Percentiles rank a stretch among this genome's conserved stretches.
Conservation (phyloP, 352 stramenopile genomes). For the Phytophthora tubulina region DNA sequence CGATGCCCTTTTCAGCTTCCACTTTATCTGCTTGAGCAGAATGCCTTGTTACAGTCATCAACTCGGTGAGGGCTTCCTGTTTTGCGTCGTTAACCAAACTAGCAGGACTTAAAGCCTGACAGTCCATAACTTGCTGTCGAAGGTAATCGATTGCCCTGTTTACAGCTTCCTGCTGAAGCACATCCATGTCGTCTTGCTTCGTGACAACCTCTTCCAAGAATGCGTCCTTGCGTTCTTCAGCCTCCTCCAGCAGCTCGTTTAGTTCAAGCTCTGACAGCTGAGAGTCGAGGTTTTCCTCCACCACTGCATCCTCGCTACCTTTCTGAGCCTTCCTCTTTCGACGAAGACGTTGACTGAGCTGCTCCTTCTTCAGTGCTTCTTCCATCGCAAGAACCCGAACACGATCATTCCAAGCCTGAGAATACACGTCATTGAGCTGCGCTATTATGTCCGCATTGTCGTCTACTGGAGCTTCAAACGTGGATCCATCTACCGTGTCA, state of each 20-base stretch:
- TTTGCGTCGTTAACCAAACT: too few species aligned
- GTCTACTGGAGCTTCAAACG: constrained; percentile 2
- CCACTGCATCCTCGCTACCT: neutral
- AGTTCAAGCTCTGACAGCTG: constrained; percentile 6
- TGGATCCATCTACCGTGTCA: neutral
- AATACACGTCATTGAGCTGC: constrained; percentile 46
- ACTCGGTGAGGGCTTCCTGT: constrained; percentile 1
- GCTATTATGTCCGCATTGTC: constrained; percentile 50
- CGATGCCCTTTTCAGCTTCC: constrained; percentile 17
- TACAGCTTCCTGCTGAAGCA: constrained; percentile 29
- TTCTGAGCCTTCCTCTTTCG: constrained; percentile 21
- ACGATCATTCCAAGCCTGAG: constrained; percentile 43
- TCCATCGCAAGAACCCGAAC: constrained; percentile 37
- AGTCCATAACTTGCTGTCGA: constrained; percentile 23
- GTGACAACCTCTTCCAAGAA: constrained; percentile 48
- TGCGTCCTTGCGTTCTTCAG: constrained; percentile 31
- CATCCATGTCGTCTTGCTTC: constrained; percentile 54
- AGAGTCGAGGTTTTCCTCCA: neutral
- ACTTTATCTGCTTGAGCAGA: constrained; percentile 18
- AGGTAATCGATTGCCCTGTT: constrained; percentile 18
- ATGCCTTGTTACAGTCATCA: constrained; percentile 2
- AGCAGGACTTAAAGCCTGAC: neutral
- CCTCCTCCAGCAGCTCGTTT: constrained; percentile 17
- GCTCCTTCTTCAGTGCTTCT: constrained; percentile 43
- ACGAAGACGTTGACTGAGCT: constrained; percentile 40